Evolutionary conservation across 75 land plant species (phyloP), one percentile per base, ranked within the genome.

Genomic region (Pseudotsuga menziesii): DNA sequence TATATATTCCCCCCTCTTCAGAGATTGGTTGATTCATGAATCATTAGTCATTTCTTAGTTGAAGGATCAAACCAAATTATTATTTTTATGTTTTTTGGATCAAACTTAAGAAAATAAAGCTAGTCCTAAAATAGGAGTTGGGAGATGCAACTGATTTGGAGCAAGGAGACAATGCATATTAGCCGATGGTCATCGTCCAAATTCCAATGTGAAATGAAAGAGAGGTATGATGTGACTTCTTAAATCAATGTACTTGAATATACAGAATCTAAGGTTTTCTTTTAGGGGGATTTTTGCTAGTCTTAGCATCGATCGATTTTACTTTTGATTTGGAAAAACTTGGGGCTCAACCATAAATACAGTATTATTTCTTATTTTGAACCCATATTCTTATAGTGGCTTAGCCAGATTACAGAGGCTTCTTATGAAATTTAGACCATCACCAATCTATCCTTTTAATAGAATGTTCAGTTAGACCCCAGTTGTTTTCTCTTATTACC

Each of bases 171-270:
- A 61, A 64, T 79, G 71, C 54, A 57, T 78, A 6, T 29, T 90
- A 79, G 70, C 95, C 95, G 1, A 92, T 92, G 95, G 92, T 92
- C 13, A 76, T 92, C 36, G 71, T 89, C 35, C 92, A 92, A 83
- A 91, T 90, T 25, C 89, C 92, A 6, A 90, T 88, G 92, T 90
- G 92, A 81, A 90, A 90, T 62, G 92, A 88, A 82, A 79, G 83
- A 81, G 94, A 91, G 91, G 94, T 92, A 90, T 84, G 62, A 16
- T n/a, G 0, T 29, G 23, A 52, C 39, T 48, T 54, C 60, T 35
- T 22, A 19, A 54, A 5, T 0, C 26, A 48, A 56, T 35, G 76
- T 36, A n/a, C 67, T 8, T 20, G 22, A 62, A 27, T 17, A 35
- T 35, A 15, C 4, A n/a, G n/a, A 9, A 29, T 29, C 20, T 13